Percentiles rank a stretch among this genome's conserved stretches.
phyloP scores from a whole-genome alignment of 2,329 filamentous ascomycete species.

The Fusarium phyllophilum region DNA sequence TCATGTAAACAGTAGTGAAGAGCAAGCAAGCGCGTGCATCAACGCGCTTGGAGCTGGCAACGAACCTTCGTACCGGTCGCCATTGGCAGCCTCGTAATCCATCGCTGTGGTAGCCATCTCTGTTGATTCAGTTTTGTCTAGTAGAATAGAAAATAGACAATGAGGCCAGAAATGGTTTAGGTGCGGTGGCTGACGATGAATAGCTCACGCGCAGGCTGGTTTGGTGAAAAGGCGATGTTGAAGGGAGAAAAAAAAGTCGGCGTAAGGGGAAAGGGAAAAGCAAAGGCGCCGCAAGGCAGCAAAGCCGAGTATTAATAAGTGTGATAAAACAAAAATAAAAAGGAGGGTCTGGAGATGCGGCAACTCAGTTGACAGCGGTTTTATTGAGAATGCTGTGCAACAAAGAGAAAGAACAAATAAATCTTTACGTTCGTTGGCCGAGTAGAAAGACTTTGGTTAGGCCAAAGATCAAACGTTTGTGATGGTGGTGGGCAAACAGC shows the following conservation, averaged over 20 bases:
- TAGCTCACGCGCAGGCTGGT: conserved; percentile 39
- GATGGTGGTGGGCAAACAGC: conserved; percentile 25
- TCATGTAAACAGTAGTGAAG: neutral
- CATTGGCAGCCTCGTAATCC: conserved; percentile 76
- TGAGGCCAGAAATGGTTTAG: conserved; percentile 28
- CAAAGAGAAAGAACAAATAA: conserved; percentile 24
- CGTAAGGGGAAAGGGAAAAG: conserved; percentile 40
- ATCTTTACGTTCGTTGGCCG: conserved; percentile 17
- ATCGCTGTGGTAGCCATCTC: conserved; percentile 72
- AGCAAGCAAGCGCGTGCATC: conserved; percentile 28
- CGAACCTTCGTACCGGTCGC: conserved; percentile 74
- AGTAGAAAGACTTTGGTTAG: conserved; percentile 10
- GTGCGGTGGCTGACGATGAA: conserved; percentile 37
- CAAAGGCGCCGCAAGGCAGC: conserved; percentile 34
- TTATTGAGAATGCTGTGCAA: conserved; percentile 27
- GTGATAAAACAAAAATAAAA: conserved; percentile 15
- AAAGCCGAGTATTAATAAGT: conserved; percentile 28
- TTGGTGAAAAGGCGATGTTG: conserved; percentile 39
- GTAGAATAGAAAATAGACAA: conserved; percentile 20
- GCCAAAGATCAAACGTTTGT: conserved; percentile 24
- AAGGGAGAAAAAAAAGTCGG: conserved; percentile 42
- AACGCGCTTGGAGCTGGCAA: conserved; percentile 24
- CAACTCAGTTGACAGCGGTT: conserved; percentile 24
- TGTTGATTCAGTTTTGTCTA: conserved; percentile 13
- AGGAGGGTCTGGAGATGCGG: conserved; percentile 25